These are phyloP conservation scores for Ophiostoma montium DNA, from an alignment of 2,329 filamentous ascomycete species.

Conservation along the genomic window DNA sequence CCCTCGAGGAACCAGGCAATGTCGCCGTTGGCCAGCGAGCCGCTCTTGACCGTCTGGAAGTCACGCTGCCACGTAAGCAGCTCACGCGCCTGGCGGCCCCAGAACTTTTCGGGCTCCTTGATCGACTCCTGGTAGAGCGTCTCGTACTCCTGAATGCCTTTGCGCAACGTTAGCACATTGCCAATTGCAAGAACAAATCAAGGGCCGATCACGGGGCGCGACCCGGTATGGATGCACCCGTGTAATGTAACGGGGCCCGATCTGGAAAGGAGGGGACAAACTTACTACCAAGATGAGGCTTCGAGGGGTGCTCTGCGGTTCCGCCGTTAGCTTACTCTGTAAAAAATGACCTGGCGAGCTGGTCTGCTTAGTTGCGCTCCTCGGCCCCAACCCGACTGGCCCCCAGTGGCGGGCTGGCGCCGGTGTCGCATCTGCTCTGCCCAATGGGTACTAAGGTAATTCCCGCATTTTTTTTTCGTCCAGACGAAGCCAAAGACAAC, in stretches of 20 bases:
- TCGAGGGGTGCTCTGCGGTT: conserved; percentile 49
- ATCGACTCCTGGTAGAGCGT: conserved; percentile 72
- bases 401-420: not conserved
- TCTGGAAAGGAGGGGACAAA: conserved; percentile 9
- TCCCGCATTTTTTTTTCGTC: not conserved
- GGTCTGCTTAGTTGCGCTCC: not conserved
- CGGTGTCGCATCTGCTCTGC: not conserved
- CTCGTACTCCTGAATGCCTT: conserved; percentile 53
- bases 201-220: conserved; percentile 8
- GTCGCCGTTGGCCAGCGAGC: conserved; percentile 66
- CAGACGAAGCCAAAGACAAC: not conserved
- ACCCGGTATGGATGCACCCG: not conserved
- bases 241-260: not conserved
- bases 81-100: conserved; percentile 73
- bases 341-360: not conserved
- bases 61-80: conserved; percentile 82
- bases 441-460: not conserved
- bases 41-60: conserved; percentile 77
- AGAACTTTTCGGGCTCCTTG: conserved; percentile 77
- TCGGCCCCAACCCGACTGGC: not conserved
- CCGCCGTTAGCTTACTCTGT: conserved; percentile 18
- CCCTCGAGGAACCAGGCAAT: conserved; percentile 92
- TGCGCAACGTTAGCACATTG: not conserved
- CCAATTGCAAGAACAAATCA: not conserved
- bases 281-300: conserved; percentile 53